Base-by-base conservation (phyloP, 2,329 filamentous ascomycete species). In the Alternaria sp. region DNA sequence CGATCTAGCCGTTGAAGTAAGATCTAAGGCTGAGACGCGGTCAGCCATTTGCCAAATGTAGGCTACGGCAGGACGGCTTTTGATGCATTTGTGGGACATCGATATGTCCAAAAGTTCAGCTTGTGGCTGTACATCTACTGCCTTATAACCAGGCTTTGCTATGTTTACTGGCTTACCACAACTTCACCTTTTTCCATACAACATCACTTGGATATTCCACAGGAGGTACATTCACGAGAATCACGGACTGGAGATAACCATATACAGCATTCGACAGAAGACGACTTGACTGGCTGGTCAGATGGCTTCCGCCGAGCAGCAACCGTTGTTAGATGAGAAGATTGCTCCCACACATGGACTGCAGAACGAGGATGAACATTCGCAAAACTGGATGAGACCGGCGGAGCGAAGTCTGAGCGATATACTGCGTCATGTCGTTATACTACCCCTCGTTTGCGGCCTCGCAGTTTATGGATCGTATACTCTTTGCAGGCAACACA, bases 11-110 rank as follows among this genome's bases (percentile, higher is more conserved):
- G 32, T 28, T 27, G 11, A 48, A 48, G 32, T 20, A 40, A 44
- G 34, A 45, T 59, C 55, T 56, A 68, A 66, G 65, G 68, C 68
- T 72, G 65, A 70, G 63, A 60, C 62, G 58, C 61, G 48, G 44
- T 64, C 50, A 62, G 53, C 66, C 67, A 66, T 71, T 70, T 55
- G 38, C 68, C 65, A 49, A 56, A 66, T 68, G 40, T 41, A 60
- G 67, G 46, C 54, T 38, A 27, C 62, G 46, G 51, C 44, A 62
- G 56, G 50, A 57, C 63, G 58, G 60, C 48, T 52, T 45, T 44
- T 27, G 51, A 20, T 43, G 25, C 38, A 38, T 44, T 51, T 57
- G 63, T 59, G 60, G 45, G 34, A 57, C 51, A 18, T 57, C 45
- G 43, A 60, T 57, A 45, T 51, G 48, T 50, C 46, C 43, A 34